Evolutionary conservation across 371 early-diverging fungal species (phyloP), one percentile per base, ranked within the genome.

Genomic region (Fennellomyces sp.): DNA sequence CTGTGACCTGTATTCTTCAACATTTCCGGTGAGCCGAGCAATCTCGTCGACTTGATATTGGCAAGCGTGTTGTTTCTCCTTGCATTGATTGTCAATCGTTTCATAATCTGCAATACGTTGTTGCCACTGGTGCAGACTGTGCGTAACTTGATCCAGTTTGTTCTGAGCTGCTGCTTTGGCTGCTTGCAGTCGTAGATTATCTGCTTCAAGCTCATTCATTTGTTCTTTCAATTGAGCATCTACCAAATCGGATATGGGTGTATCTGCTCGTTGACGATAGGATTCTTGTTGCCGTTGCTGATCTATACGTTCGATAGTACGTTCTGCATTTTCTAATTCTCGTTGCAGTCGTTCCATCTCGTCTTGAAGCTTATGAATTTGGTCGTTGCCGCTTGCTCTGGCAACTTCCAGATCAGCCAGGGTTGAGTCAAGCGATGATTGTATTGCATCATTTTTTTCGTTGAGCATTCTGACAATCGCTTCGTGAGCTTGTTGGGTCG

Each of bases 401-500:
- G 56, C 28, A 2, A 25, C 45, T 6, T 60, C 49, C 21, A 39
- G 35, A 48, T 61, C 52, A 23, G 38, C 60, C 30, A 60, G 35
- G 11, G 66, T 57, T 10, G 42, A 25, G 26, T 61, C 57, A 12
- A 65, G 45, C n/a, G 50, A 52, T 13, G 47, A 27, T 17, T 56
- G 42, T 28, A 61, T 52, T 35, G 56, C 58, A 3, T 42, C 28
- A 21, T 65, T 65, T 21, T 65, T 65, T 3, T 52, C 39, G 12
- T 47, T 42, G n/a, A 65, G 42, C 42, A 61, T 61, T 5, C 52
- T 42, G 4, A 65, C 56, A 23, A 65, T 65, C 19, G 66, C 66
- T n/a, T 61, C 57, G 39, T 60, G 36, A 15, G 66, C 57, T 28
- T 42, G 35, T 42, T 65, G 54, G 19, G 35, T 23, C 30, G 64